Base-by-base conservation (phyloP, 2,329 filamentous ascomycete genomes). In the Alternaria gaisen region DNA sequence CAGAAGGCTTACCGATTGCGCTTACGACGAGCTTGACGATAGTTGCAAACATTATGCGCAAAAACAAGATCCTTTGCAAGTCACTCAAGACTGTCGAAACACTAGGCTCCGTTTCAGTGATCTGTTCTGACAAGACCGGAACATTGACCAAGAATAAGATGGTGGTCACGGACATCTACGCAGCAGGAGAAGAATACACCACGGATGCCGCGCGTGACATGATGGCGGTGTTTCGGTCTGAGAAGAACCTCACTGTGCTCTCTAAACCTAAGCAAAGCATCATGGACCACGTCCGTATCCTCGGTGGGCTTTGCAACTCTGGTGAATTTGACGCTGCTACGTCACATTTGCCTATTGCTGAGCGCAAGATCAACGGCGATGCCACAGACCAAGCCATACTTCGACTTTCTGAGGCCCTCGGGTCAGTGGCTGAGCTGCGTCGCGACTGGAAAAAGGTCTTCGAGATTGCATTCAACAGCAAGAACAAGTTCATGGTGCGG, bases 401-500 rank as follows among this genome's bases (percentile, higher is more conserved):
- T 6, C 85, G 90, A 55, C 90, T 94, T 57, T 88, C 90, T 0
- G 90, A 93, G 74, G 80, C 81, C 3, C 81, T 93, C 47, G 85
- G 85, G 0, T 80, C 86, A 0, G 87, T 91, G 0, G 77, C 83
- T 0, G 84, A 90, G 52, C 79, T 90, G 5, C 85, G 88, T 8
- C 81, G 83, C 14, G 82, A 84, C 64, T 93, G 90, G 89, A 84
- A 85, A 53, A 88, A 86, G 53, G 84, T 86, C 2, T 93, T 88
- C 67, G 75, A 77, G 52, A 74, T 80, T 28, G 86, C 89, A 0
- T 94, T 94, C 77, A 93, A 93, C 80, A 92, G 89, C 79, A 92
- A 92, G 81, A 93, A 93, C 80, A 94, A 94, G 77, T 93, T 88
- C 73, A 93, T 93, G 87, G 86, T 93, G 56, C 84, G 87, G 34